Evolutionary conservation across 2,329 filamentous ascomycete species (phyloP).

Genomic region (Elsinoe ampelina): DNA sequence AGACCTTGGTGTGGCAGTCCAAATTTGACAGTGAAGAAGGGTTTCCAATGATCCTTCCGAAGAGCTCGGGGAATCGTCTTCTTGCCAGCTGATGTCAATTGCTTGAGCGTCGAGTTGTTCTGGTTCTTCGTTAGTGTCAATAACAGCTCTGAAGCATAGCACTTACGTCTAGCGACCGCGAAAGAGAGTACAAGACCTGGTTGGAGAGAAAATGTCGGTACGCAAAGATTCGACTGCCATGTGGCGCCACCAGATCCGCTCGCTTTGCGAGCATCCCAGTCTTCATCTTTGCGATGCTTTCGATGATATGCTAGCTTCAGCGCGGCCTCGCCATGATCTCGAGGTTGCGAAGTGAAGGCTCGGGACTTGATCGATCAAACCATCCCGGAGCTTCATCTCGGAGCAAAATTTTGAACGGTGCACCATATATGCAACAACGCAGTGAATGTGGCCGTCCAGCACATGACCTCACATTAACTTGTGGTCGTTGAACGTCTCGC

Average conservation of each 20-base stretch:
- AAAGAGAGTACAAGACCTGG: constrained; percentile 55
- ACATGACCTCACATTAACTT: neutral
- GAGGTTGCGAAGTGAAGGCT: no score
- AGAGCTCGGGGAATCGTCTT: constrained; percentile 50
- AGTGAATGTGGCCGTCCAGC: neutral
- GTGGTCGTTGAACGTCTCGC: neutral
- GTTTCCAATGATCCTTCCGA: constrained; percentile 55
- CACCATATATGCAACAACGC: neutral
- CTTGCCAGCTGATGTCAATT: constrained; percentile 55
- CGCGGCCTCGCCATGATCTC: no score
- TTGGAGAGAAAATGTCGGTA: constrained; percentile 54
- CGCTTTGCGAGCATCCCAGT: neutral
- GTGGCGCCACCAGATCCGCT: constrained; percentile 28
- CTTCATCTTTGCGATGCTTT: neutral
- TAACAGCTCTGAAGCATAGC: neutral
- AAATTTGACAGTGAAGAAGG: constrained; percentile 51
- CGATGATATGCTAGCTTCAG: no score
- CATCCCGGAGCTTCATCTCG: neutral
- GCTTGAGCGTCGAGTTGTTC: constrained; percentile 45
- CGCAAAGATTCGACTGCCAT: constrained; percentile 53
- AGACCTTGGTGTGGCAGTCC: constrained; percentile 42
- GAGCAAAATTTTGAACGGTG: constrained; percentile 4
- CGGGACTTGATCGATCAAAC: no score
- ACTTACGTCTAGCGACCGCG: constrained; percentile 46
- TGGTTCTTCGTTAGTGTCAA: constrained; percentile 21